A percentile compares a stretch with the other conserved stretches of the same genome.
Evolutionary conservation across 2,329 filamentous ascomycete species (phyloP).

Genomic region (Phoma sp.): DNA sequence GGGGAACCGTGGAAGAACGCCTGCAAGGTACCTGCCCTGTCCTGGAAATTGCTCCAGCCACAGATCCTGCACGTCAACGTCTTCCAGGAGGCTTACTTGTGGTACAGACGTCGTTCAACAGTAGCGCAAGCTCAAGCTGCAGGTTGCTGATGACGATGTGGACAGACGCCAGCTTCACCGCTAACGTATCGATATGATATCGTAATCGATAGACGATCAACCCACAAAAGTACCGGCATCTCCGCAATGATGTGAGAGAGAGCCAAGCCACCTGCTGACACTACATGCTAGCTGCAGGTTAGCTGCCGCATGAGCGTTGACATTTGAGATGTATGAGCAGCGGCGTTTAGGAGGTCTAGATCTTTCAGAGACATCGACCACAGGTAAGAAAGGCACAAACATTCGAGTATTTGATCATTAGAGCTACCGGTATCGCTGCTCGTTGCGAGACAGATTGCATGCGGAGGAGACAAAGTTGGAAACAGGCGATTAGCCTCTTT

Average conservation of each 20-base stretch:
- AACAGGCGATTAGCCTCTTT: no score
- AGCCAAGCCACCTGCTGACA: slow-evolving; percentile 3
- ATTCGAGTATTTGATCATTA: no score
- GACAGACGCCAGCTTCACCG: background rate
- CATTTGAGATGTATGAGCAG: background rate
- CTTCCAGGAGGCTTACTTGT: no score
- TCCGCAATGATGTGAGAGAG: slow-evolving; percentile 12
- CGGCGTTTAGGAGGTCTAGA: background rate
- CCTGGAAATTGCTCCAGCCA: background rate
- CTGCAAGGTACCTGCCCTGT: background rate
- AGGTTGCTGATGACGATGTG: background rate
- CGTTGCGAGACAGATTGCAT: no score
- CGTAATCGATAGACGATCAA: slow-evolving; percentile 15
- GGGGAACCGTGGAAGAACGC: slow-evolving; percentile 5
- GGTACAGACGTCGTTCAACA: no score
- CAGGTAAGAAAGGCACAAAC: no score
- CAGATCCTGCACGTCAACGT: background rate
- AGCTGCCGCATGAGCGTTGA: background rate
- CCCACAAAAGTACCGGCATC: slow-evolving; percentile 12
- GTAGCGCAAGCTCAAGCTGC: background rate
- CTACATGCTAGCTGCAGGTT: slow-evolving; percentile 12
- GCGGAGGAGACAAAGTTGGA: no score
- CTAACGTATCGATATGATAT: background rate
- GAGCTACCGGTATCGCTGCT: no score
- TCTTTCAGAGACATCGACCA: background rate